Conservation (phyloP, 2,329 filamentous ascomycete genomes). For the Allantophomopsis lycopodina region DNA sequence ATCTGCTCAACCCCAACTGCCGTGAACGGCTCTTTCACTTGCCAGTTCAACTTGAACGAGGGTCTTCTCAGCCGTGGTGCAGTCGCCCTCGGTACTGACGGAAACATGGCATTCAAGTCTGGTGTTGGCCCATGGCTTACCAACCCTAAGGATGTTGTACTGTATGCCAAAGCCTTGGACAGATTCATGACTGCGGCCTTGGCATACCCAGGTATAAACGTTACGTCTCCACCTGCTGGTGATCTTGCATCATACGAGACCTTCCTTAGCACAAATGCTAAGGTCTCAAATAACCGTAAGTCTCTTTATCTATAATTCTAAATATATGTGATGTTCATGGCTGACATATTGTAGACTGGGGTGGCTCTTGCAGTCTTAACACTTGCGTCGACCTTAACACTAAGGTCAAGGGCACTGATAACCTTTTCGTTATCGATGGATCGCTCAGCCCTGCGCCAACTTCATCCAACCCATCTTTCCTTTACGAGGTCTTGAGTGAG, state of each 20-base stretch:
- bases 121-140: no score
- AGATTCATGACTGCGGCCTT: no score
- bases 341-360: not conserved
- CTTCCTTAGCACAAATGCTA: no score
- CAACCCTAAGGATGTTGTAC: no score
- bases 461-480: slow-evolving; percentile 50
- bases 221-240: no score
- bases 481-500: slow-evolving; percentile 48
- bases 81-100: not conserved
- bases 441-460: slow-evolving; percentile 53
- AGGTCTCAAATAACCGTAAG: no score
- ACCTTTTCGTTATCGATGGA: slow-evolving; percentile 51
- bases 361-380: not conserved
- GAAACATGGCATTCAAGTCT: not conserved
- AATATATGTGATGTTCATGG: no score
- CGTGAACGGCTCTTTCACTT: not conserved
- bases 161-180: no score
- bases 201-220: no score
- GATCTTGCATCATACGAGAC: no score
- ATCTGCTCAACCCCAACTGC: not conserved
- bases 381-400: slow-evolving; percentile 37
- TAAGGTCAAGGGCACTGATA: slow-evolving; percentile 49
- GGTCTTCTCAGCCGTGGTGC: not conserved
- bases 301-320: no score
- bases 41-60: slow-evolving; percentile 1